A percentile compares a stretch with the other conserved stretches of the same genome.
phyloP scores from a whole-genome alignment of 768 basidiomycete species.

The Dentipellis sp. region DNA sequence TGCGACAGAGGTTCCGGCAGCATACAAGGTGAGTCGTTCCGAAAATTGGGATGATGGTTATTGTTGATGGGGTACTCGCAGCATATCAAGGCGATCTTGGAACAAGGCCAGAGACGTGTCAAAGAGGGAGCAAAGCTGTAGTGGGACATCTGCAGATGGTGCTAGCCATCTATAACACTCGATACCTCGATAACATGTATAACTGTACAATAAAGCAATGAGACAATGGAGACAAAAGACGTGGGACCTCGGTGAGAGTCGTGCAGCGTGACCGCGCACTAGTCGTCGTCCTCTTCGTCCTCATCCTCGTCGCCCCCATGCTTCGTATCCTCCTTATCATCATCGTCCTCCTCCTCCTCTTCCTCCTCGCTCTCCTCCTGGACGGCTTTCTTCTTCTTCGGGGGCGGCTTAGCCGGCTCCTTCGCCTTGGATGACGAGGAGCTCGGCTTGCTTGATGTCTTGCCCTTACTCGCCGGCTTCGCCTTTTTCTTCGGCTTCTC shows the following conservation, averaged over 20 bases:
- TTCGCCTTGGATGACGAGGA: slow-evolving; percentile 1
- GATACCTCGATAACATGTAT: too few species aligned
- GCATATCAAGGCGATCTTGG: slow-evolving; percentile 45
- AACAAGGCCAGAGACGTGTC: slow-evolving; percentile 34
- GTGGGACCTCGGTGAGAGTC: not conserved
- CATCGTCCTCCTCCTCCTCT: slow-evolving; percentile 20
- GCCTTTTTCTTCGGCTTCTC: slow-evolving; percentile 34
- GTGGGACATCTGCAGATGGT: too few species aligned
- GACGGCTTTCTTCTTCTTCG: slow-evolving; percentile 28
- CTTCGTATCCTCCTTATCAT: slow-evolving; percentile 1
- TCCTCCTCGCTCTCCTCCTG: slow-evolving; percentile 34
- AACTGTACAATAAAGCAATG: too few species aligned
- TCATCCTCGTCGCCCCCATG: not conserved
- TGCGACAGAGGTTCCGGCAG: slow-evolving; percentile 36
- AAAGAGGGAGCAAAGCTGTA: slow-evolving; percentile 12
- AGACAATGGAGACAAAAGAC: not conserved
- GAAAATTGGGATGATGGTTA: not conserved
- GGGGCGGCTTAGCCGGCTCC: slow-evolving; percentile 22
- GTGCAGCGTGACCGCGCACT: not conserved
- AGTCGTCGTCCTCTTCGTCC: not conserved
- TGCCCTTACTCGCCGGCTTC: not conserved
- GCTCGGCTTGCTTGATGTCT: not conserved
- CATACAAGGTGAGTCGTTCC: slow-evolving; percentile 37
- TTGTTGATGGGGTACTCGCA: not conserved
- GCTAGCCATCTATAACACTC: too few species aligned